Evolutionary conservation across 108 stramenopile species (phyloP).

Genomic region (Discostella stelligeroides): DNA sequence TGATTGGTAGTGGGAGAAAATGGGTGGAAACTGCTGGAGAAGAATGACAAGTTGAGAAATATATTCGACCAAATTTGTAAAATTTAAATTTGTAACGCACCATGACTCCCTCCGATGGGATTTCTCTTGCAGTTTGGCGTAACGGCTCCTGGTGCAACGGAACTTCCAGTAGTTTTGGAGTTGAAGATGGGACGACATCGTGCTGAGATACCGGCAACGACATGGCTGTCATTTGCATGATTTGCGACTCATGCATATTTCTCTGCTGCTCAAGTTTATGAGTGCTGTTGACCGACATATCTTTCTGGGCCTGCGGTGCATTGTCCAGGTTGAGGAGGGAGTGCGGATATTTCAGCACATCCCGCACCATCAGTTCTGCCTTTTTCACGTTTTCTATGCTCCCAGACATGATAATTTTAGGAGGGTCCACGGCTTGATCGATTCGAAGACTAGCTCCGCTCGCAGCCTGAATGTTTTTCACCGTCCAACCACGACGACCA

Average conservation of each 20-base stretch:
- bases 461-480: slow-evolving; percentile 87
- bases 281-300: neutral
- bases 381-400: slow-evolving; percentile 58
- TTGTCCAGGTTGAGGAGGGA: slow-evolving; percentile 47
- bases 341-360: slow-evolving; percentile 84
- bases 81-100: slow-evolving; percentile 7
- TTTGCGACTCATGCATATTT: slow-evolving; percentile 1
- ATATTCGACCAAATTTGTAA: slow-evolving; percentile 1
- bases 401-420: slow-evolving; percentile 80
- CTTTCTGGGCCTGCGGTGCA: slow-evolving; percentile 8
- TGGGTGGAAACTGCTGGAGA: slow-evolving; percentile 27
- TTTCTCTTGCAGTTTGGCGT: neutral
- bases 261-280: neutral
- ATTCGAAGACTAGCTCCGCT: slow-evolving; percentile 84
- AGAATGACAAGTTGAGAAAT: neutral
- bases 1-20: slow-evolving; percentile 31
- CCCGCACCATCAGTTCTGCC: slow-evolving; percentile 76
- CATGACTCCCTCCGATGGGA: slow-evolving; percentile 15
- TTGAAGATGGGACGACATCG: slow-evolving; percentile 8
- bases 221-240: neutral
- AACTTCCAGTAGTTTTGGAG: slow-evolving; percentile 5
- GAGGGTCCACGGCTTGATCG: slow-evolving; percentile 81
- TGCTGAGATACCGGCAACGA: slow-evolving; percentile 3
- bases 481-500: slow-evolving; percentile 85
- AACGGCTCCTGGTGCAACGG: slow-evolving; percentile 1